A percentile compares a stretch with the other conserved stretches of the same genome.
Conservation (phyloP, 805 yeast genomes). For the Isabelozyma pseudorhagii region DNA sequence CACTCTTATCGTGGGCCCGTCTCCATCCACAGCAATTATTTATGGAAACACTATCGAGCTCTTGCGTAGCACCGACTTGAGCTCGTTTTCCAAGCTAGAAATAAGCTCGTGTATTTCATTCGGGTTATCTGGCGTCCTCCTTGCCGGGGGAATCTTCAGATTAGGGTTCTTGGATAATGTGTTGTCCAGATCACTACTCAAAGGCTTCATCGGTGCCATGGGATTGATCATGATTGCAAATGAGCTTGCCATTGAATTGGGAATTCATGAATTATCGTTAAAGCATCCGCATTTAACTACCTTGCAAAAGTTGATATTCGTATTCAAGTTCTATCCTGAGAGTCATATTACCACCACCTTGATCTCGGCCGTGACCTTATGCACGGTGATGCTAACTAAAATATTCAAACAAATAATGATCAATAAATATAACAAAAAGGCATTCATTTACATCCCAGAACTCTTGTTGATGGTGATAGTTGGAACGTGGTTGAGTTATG, state of each 20-base stretch:
- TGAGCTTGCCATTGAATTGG: slow-evolving; percentile 48
- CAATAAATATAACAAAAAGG: slow-evolving; percentile 9
- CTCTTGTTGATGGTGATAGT: slow-evolving; percentile 27
- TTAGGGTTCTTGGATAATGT: slow-evolving; percentile 82
- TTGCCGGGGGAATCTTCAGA: slow-evolving; percentile 67
- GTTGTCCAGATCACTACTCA: slow-evolving; percentile 67
- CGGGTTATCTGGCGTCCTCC: slow-evolving; percentile 63
- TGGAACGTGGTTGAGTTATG: slow-evolving; percentile 23
- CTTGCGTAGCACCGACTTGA: slow-evolving; percentile 9
- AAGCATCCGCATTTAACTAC: slow-evolving; percentile 20
- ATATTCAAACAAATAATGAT: slow-evolving; percentile 14
- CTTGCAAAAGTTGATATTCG: slow-evolving; percentile 15
- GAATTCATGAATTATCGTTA: slow-evolving; percentile 16
- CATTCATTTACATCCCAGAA: slow-evolving; percentile 29
- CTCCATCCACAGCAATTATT: slow-evolving; percentile 80
- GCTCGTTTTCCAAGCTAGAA: slow-evolving; percentile 33
- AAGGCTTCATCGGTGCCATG: slow-evolving; percentile 84
- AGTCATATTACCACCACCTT: slow-evolving; percentile 13
- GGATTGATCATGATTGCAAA: slow-evolving; percentile 75
- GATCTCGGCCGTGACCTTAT: slow-evolving; percentile 18
- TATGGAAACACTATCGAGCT: slow-evolving; percentile 72
- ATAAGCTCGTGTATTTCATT: slow-evolving; percentile 63
- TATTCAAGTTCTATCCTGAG: slow-evolving; percentile 4
- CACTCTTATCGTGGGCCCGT: slow-evolving; percentile 87
- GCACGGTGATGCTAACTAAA: slow-evolving; percentile 18